Base-by-base conservation (phyloP, 2,329 filamentous ascomycete species). In the Colletotrichum tanaceti region DNA sequence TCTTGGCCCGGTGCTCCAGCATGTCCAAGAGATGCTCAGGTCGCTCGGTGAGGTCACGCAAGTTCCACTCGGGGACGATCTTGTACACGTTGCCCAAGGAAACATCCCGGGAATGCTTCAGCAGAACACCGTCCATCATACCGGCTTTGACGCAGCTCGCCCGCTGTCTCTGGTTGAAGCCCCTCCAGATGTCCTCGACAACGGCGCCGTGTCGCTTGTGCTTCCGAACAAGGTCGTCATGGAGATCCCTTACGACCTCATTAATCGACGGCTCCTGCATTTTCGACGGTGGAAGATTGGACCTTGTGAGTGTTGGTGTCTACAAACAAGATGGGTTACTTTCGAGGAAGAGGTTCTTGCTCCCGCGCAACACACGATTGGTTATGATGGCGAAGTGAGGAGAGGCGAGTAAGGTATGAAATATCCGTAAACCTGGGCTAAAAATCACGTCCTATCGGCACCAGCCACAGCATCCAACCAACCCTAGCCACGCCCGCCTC, bases 51-150 rank as follows among this genome's bases (percentile, higher is more conserved):
- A 85, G 73, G 28, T 85, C 81, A 9, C 72, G 75, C 1, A 85
- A 63, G 64, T 85, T 84, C 76, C 77, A 79, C 55, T 85, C 84
- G 0, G 82, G 81, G 0, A 80, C 71, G 2, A 83, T 52, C n/a
- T 79, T 80, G 71, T 70, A 79, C 18, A 79, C 73, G n/a, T 75
- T 75, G 0, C 79, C 81, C 28, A 83, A 16, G 0, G 78, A 76
- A 2, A 35, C 32, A 59, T 85, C 82, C 3, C 24, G 32, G 1
- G 77, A 63, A 52, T 80, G 73, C 62, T 77, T 77, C 20, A 83
- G 73, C 3, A 83, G 76, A 11, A 57, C 62, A 7, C 78, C 77
- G 0, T 80, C 76, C 0, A 59, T 68, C 1, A 76, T 70, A 0
- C 79, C 80, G 2, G 72, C 78, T 50, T 75, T 78, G 58, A 84